Conservation (phyloP, 2,329 filamentous ascomycete species). For the Dothistroma pini region DNA sequence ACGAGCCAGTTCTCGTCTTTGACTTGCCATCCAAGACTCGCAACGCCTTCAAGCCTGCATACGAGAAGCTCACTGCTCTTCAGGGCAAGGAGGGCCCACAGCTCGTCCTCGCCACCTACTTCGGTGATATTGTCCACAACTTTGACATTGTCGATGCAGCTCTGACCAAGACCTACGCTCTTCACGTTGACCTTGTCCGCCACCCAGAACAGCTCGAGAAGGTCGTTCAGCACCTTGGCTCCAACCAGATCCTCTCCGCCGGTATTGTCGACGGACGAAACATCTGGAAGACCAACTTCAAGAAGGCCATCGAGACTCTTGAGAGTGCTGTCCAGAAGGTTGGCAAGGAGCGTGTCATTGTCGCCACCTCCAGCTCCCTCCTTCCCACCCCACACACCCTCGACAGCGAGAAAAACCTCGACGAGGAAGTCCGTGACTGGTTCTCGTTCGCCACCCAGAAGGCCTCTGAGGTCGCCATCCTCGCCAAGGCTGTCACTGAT, state of each 20-base stretch:
- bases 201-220: conserved; percentile 96
- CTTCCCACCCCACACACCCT: conserved; percentile 98
- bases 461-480: conserved; percentile 81
- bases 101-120: conserved; percentile 92
- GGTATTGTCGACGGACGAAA: conserved; percentile 99
- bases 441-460: conserved; percentile 98
- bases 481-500: conserved; percentile 95
- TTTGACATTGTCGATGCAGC: conserved; percentile 75
- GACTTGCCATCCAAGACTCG: conserved; percentile 88
- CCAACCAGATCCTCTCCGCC: conserved; percentile 85
- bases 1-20: conserved; percentile 95
- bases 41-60: conserved; percentile 95
- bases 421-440: conserved; percentile 90
- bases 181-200: conserved; percentile 95
- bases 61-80: conserved; percentile 77
- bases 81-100: conserved; percentile 75
- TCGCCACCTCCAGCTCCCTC: conserved; percentile 94
- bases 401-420: conserved; percentile 97
- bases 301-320: conserved; percentile 85
- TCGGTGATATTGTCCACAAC: conserved; percentile 99
- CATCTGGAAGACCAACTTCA: conserved; percentile 99
- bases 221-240: conserved; percentile 75
- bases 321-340: conserved; percentile 92
- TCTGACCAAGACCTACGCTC: conserved; percentile 67
- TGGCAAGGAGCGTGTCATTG: conserved; percentile 95